Conservation (phyloP, 148 eudicot species). For the Camellia lanceoleosa region DNA sequence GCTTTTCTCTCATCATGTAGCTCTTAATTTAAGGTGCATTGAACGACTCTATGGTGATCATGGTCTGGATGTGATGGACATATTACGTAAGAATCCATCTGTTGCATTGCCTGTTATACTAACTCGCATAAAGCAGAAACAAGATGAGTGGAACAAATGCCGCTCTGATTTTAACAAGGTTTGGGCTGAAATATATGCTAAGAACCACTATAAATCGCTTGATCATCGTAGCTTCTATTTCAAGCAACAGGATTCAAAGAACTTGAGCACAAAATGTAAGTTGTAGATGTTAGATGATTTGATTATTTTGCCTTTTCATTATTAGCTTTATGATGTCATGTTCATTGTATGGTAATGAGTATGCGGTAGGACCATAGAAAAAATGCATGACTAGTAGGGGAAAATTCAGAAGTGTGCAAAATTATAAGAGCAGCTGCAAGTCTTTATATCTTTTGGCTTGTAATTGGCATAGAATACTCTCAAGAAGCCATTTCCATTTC, state of each 20-base stretch:
- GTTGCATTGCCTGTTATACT: slow-evolving; percentile 69
- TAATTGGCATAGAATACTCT: not conserved
- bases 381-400: not conserved
- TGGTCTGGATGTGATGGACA: slow-evolving; percentile 89
- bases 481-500: not conserved
- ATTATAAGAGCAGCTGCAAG: not conserved
- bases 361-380: not conserved
- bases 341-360: not conserved
- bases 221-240: slow-evolving; percentile 99
- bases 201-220: slow-evolving; percentile 94
- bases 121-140: slow-evolving; percentile 90
- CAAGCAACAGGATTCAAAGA: slow-evolving; percentile 98
- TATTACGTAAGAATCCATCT: slow-evolving; percentile 71
- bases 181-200: slow-evolving; percentile 91
- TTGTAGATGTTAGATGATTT: slow-evolving; percentile 4
- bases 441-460: not conserved
- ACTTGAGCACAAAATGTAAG: slow-evolving; percentile 87
- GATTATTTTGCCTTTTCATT: not conserved
- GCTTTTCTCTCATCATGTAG: slow-evolving; percentile 33
- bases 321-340: not conserved
- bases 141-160: slow-evolving; percentile 93
- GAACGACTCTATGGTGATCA: slow-evolving; percentile 94
- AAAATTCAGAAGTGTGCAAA: not conserved
- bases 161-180: slow-evolving; percentile 88
- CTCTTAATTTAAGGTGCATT: slow-evolving; percentile 86